Base-by-base conservation (phyloP, 176 grass and related monocot species). In the Carex kokanica region DNA sequence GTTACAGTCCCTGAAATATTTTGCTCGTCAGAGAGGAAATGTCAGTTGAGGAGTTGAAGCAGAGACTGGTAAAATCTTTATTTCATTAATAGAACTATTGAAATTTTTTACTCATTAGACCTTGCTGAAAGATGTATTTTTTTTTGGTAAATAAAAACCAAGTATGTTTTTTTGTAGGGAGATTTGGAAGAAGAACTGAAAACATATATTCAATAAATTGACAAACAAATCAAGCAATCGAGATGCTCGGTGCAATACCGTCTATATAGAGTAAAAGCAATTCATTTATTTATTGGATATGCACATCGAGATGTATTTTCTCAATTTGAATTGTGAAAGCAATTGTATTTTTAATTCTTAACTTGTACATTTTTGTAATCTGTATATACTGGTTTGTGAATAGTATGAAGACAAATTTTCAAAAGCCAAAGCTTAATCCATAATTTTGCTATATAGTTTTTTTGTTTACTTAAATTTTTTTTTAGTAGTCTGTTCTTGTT, bases 141-240 rank as follows among this genome's bases (percentile, higher is more conserved):
- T 5, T 29, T 79, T 59, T 8, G 18, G 18, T 32, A 79, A 79
- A 58, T 78, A 14, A 56, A 68, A 79, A 32, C 17, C 51, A 31
- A 31, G 29, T 31, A 78, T 55, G 53, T 32, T 15, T 16, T 80
- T 80, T 61, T 78, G 54, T 61, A 80, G 78, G 57, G 15, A 58
- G 21, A 80, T 60, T 80, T 61, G 54, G 54, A 80, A 38, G 11
- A 56, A 5, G 55, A 80, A 80, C 1, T 79, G 38, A 12, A 7
- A 10, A 60, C 60, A 16, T 4, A 40, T n/a, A 9, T 70, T 31
- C 31, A 70, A 70, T 17, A 15, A 18, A 43, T 38, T 70, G 34
- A 70, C 17, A 2, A 70, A 41, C n/a, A 9, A n/a, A 8, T 64
- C 65, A n/a, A 41, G 34, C 65, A 40, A 40, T 68, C 32, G 18